Base-by-base conservation (phyloP, 2,329 filamentous ascomycete genomes). In the Scedosporium apiospermum region DNA sequence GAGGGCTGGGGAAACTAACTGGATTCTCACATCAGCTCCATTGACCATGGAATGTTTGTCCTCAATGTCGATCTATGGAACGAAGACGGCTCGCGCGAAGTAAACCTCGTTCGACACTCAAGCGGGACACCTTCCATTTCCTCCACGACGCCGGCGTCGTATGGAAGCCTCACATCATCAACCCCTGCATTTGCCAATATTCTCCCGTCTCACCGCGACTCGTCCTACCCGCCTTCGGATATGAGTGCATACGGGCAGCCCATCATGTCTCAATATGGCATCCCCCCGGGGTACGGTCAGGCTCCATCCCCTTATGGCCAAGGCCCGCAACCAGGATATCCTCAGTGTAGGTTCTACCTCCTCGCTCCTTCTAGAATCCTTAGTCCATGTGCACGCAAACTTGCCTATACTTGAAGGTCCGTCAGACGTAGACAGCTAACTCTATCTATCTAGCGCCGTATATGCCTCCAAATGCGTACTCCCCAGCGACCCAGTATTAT, bases 61-160 rank as follows among this genome's bases (percentile, higher is more conserved):
- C 76, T 88, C 44, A 87, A 87, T 59, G 86, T 88, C 6, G 87
- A 89, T 68, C 76, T 90, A 2, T 87, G 86, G 77, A 87, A 85
- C 59, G 86, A 88, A 67, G 82, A 86, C 55, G 83, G 85, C 18
- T 77, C 81, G 0, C 80, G 84, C 63, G 86, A 88, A 73, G 85
- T 88, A 38, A 88, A 88, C 63, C 80, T 89, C 64, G 81, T 86
- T 26, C 85, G 87, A 70, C 81, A 83, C 60, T 83, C 81, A 1
- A 86, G 85, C 65, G 85, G 83, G 27, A 82, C 81, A 3, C 90
- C 91, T 1, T 91, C 90, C 14, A 96, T 96, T 69, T 90, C 88
- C 2, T 89, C 89, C 3, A 90, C 90, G 7, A 89, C 88, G 7
- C 88, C 88, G 4, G 64, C 59, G n/a, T 65, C 63, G n/a, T 66